These are phyloP conservation scores for Vanrija pseudolonga DNA, from an alignment of 1,284 basidiomycete species.

Conservation along the genomic window DNA sequence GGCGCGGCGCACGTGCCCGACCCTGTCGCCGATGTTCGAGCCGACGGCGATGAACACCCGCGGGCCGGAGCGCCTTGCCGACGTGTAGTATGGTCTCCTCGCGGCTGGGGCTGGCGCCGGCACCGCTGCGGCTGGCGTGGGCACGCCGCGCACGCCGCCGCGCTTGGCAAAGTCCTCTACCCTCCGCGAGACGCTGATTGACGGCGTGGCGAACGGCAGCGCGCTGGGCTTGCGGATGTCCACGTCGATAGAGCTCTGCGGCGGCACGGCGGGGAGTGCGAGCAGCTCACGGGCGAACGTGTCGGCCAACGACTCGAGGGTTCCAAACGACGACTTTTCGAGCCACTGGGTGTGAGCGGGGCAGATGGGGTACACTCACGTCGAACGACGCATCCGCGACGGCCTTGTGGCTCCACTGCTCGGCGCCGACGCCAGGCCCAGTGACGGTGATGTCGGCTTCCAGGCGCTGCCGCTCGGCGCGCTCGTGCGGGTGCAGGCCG, in stretches of 20 bases:
- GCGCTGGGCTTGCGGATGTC: conserved; percentile 73
- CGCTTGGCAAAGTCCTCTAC: conserved; percentile 44
- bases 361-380: conserved; percentile 42
- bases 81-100: too few relatives aligned
- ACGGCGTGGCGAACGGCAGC: conserved; percentile 65
- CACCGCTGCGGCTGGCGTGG: not conserved
- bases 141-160: conserved; percentile 4
- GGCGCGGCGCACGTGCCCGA: conserved; percentile 76
- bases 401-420: conserved; percentile 48
- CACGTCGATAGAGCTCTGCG: conserved; percentile 51
- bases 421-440: conserved; percentile 14
- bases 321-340: conserved; percentile 58
- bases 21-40: conserved; percentile 84
- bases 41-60: conserved; percentile 73
- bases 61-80: not conserved
- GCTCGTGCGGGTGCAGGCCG: conserved; percentile 70
- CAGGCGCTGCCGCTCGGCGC: conserved; percentile 66
- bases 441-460: conserved; percentile 57
- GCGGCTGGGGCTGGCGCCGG: not conserved
- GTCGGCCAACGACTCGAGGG: conserved; percentile 70
- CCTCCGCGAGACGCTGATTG: conserved; percentile 60
- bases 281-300: conserved; percentile 55
- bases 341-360: conserved; percentile 41
- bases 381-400: conserved; percentile 50
- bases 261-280: conserved; percentile 13